These are phyloP conservation scores for Phalaenopsis aphrodite DNA, from an alignment of 106 monocot species.

Conservation along the genomic window DNA sequence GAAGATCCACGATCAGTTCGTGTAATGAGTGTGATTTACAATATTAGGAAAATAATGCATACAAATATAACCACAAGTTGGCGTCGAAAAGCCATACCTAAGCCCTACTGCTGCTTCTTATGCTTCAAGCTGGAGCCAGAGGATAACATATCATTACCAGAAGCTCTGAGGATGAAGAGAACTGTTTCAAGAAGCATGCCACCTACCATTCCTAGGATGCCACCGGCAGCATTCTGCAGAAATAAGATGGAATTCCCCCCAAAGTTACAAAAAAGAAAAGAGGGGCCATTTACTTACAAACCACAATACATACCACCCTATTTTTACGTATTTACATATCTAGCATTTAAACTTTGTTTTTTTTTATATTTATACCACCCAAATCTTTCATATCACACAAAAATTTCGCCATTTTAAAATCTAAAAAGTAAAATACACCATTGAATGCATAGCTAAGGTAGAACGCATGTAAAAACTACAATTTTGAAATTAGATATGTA, in stretches of 20 bases:
- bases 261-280: not conserved
- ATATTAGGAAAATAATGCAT: not conserved
- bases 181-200: constrained; percentile 68
- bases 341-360: too few species aligned
- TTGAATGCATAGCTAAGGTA: too few species aligned
- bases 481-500: too few species aligned
- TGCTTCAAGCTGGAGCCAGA: constrained; percentile 18
- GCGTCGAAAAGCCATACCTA: constrained; percentile 8
- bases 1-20: not conserved
- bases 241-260: not conserved
- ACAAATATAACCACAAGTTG: not conserved
- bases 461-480: too few species aligned
- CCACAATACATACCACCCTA: too few species aligned
- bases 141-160: constrained; percentile 17
- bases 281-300: too few species aligned
- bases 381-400: too few species aligned
- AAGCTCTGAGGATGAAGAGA: constrained; percentile 61
- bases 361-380: too few species aligned
- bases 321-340: too few species aligned
- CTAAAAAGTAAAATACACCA: too few species aligned
- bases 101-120: constrained; percentile 38
- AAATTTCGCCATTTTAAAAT: too few species aligned
- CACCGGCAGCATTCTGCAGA: constrained; percentile 63
- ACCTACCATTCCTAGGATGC: constrained; percentile 58
- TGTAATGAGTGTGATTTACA: not conserved